phyloP scores from a whole-genome alignment of 768 basidiomycete genomes.

The Serpula lacrymans region DNA sequence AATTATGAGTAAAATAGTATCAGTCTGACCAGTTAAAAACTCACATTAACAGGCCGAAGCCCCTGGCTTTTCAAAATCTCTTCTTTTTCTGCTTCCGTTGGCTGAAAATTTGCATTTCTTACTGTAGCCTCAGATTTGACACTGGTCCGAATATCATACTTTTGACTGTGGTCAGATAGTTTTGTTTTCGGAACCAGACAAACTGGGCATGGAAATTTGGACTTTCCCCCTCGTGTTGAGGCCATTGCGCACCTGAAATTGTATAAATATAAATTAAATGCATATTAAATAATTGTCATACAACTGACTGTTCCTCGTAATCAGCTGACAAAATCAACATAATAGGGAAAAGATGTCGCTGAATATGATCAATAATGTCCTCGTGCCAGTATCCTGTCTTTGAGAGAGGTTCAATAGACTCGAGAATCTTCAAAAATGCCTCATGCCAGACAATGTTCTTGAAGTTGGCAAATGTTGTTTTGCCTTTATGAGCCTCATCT shows the following conservation, averaged over 20 bases:
- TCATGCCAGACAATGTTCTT: conserved; percentile 21
- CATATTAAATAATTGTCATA: too few relatives aligned
- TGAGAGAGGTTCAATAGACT: too few relatives aligned
- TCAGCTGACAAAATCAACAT: conserved; percentile 21
- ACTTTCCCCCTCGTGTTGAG: conserved; percentile 25
- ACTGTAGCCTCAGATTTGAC: background rate
- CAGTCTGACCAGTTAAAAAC: too few relatives aligned
- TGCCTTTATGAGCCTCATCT: too few relatives aligned
- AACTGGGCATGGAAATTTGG: conserved; percentile 31
- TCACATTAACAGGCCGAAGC: background rate
- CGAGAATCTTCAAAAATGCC: conserved; percentile 11
- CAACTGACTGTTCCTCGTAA: conserved; percentile 26
- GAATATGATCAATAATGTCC: conserved; percentile 2
- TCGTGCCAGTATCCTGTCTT: conserved; percentile 8
- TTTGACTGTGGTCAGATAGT: conserved; percentile 15
- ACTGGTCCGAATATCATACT: background rate
- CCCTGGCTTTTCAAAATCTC: conserved; percentile 4
- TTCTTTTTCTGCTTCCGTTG: conserved; percentile 3
- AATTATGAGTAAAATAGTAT: too few relatives aligned
- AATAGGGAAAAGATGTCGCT: conserved; percentile 12
- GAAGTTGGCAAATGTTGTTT: conserved; percentile 12
- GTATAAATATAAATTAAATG: background rate
- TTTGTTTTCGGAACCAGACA: conserved; percentile 30
- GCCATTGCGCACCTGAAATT: conserved; percentile 29
- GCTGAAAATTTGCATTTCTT: background rate